phyloP scores from a whole-genome alignment of 495 filamentous ascomycete genomes.

The Cenococcum geophilum region DNA sequence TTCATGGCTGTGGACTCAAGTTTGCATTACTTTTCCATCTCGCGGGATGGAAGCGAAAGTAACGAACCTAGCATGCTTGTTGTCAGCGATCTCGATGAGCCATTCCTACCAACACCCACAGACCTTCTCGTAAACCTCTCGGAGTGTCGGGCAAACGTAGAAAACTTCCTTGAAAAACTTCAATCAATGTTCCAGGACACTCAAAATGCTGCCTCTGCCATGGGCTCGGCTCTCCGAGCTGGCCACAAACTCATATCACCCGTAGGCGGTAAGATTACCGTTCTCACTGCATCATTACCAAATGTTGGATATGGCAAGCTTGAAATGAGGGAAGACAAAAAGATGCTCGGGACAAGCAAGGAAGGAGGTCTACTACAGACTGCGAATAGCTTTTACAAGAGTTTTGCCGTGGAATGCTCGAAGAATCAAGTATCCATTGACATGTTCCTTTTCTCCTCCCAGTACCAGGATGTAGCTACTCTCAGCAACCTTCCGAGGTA shows the following conservation, averaged over 20 bases:
- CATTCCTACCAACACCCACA: slow-evolving; percentile 87
- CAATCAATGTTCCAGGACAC: slow-evolving; percentile 97
- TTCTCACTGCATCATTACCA: slow-evolving; percentile 83
- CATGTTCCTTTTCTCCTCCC: slow-evolving; percentile 97
- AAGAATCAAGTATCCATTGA: slow-evolving; percentile 98
- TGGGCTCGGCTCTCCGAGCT: slow-evolving; percentile 87
- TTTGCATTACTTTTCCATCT: slow-evolving; percentile 91
- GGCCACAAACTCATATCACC: slow-evolving; percentile 93
- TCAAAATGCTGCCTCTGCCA: slow-evolving; percentile 74
- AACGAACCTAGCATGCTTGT: slow-evolving; percentile 86
- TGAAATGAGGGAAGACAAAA: slow-evolving; percentile 94
- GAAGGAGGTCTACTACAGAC: slow-evolving; percentile 84
- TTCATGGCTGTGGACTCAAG: slow-evolving; percentile 96
- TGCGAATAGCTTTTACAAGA: slow-evolving; percentile 94
- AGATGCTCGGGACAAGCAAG: slow-evolving; percentile 87
- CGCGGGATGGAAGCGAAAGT: slow-evolving; percentile 75
- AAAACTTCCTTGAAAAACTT: slow-evolving; percentile 82
- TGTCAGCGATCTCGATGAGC: slow-evolving; percentile 92
- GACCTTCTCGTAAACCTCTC: slow-evolving; percentile 88
- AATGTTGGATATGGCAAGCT: slow-evolving; percentile 86
- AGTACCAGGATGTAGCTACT: slow-evolving; percentile 95
- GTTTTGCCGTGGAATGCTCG: slow-evolving; percentile 96
- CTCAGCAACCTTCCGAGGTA: slow-evolving; percentile 91
- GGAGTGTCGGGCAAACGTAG: slow-evolving; percentile 84
- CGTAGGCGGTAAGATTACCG: slow-evolving; percentile 88